Conservation (phyloP, 2,329 filamentous ascomycete genomes). For the Claviceps pazoutovae region DNA sequence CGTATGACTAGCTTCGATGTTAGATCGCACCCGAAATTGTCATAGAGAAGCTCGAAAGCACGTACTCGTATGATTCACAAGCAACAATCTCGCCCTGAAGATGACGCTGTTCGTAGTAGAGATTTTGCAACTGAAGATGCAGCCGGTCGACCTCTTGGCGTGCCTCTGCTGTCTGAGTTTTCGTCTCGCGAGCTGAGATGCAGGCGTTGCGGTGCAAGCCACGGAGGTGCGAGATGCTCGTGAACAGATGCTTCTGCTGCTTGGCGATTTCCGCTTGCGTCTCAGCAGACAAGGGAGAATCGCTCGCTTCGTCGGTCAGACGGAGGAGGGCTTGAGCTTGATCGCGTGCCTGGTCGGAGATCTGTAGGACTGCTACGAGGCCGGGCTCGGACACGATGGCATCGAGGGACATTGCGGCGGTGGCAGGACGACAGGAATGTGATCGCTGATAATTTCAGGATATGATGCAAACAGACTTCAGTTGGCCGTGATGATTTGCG, state of each 20-base stretch:
- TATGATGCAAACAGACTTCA: not conserved
- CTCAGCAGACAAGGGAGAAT: constrained; percentile 29
- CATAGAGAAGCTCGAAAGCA: constrained; percentile 9
- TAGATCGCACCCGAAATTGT: not conserved
- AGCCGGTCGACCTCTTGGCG: constrained; percentile 83
- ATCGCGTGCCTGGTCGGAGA: constrained; percentile 57
- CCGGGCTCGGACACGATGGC: constrained; percentile 28
- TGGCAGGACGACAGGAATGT: not conserved
- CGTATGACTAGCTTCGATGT: constrained; percentile 51
- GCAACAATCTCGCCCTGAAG: constrained; percentile 78
- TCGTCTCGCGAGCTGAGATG: constrained; percentile 71
- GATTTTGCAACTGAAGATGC: constrained; percentile 84
- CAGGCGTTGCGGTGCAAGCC: constrained; percentile 73
- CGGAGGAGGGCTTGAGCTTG: constrained; percentile 56
- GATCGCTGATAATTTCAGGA: not conserved
- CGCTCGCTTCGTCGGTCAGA: constrained; percentile 31
- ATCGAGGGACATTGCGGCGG: constrained; percentile 22
- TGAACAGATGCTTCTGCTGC: constrained; percentile 67
- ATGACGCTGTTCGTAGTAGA: constrained; percentile 92
- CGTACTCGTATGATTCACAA: constrained; percentile 84
- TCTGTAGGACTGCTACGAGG: constrained; percentile 54
- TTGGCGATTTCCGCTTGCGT: constrained; percentile 49
- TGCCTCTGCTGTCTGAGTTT: constrained; percentile 71
- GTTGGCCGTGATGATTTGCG: not conserved
- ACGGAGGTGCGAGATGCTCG: constrained; percentile 66